Base-by-base conservation (phyloP, 2,329 filamentous ascomycete species). In the Didymella keratinophila region DNA sequence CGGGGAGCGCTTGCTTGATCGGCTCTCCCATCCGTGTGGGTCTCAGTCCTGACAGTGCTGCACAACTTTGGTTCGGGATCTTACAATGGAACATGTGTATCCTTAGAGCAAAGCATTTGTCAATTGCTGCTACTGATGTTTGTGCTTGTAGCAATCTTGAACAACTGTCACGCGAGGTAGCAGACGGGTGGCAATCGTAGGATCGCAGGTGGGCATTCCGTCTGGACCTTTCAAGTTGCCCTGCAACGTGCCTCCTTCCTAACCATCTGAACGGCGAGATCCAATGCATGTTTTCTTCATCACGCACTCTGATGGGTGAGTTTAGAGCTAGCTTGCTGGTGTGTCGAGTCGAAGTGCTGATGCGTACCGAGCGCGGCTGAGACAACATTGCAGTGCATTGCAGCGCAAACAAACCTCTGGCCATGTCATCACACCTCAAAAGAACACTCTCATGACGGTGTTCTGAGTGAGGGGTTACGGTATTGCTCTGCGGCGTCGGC, bases 1-100 rank as follows among this genome's bases (percentile, higher is more conserved):
- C 62, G 62, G 62, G 62, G 62, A 60, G 51, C 49, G 42, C 55
- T 56, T 56, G 43, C 45, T 21, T n/a, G 4, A 27, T 56, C 44
- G 23, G 43, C 14, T 41, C 27, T 27, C 32, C 53, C 45, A 46
- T 7, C 37, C 46, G n/a, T 27, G 41, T 37, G 18, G 34, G 18
- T 51, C 25, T 5, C 20, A 2, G 12, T 28, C 34, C 9, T 18
- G 8, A 18, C 10, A 41, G n/a, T 11, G n/a, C 36, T 37, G 6
- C 4, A 20, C 20, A 36, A 23, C 5, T 23, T 23, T 47, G 44
- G 18, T 9, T 10, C 30, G 10, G 20, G 2, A 16, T 47, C 23
- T 25, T 25, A 25, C 23, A 7, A 25, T 25, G 23, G 23, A 28
- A 28, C 5, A 12, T 20, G 18, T 16, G 2, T 2, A 14, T 18